These are phyloP conservation scores for Lagerstroemia speciosa DNA, from an alignment of 345 rosid genomes.

Conservation along the genomic window DNA sequence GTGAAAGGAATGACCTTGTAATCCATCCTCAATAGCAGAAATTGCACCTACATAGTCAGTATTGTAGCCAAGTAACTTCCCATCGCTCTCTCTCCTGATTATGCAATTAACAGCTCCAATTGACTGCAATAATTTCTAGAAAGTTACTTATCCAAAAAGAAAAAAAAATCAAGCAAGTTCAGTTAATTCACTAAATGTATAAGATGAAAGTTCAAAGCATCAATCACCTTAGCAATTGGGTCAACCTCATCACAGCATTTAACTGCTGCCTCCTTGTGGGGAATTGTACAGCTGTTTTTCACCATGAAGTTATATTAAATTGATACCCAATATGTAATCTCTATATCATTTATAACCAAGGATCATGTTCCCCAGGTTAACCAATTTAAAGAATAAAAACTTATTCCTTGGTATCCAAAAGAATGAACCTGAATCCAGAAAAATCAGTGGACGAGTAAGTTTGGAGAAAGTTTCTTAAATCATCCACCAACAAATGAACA, in stretches of 20 bases:
- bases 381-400: neutral
- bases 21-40: slow-evolving; percentile 90
- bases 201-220: neutral
- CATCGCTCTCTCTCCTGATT: slow-evolving; percentile 61
- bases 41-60: slow-evolving; percentile 89
- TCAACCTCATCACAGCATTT: slow-evolving; percentile 81
- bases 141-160: no score
- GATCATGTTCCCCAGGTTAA: neutral
- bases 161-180: neutral
- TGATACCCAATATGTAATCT: neutral
- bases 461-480: slow-evolving; percentile 54
- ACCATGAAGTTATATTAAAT: slow-evolving; percentile 1
- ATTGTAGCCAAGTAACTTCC: slow-evolving; percentile 73
- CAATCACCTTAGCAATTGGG: slow-evolving; percentile 72
- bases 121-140: slow-evolving; percentile 33
- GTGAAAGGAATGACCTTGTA: slow-evolving; percentile 40
- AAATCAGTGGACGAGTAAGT: slow-evolving; percentile 77
- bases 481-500: slow-evolving; percentile 75
- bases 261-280: slow-evolving; percentile 84
- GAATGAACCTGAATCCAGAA: slow-evolving; percentile 74
- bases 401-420: slow-evolving; percentile 1
- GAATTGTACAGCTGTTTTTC: slow-evolving; percentile 69
- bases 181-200: neutral
- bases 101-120: slow-evolving; percentile 96
- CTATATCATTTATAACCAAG: neutral